These are phyloP conservation scores for Vairimorpha necatrix DNA, from an alignment of 371 early-diverging fungal species.

Conservation along the genomic window DNA sequence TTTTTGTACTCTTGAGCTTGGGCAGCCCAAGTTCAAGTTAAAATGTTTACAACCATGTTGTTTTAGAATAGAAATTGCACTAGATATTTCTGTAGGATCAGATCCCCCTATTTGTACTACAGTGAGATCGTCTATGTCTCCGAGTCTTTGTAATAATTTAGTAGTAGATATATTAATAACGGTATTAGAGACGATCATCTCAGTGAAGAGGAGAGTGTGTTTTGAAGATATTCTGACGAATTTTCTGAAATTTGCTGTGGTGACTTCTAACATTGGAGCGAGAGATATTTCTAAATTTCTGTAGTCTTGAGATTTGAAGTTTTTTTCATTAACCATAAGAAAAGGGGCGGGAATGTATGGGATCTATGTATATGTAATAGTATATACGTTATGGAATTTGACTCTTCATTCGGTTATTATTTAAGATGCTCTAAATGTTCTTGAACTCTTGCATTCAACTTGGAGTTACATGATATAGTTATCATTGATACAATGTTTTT, in stretches of 20 bases:
- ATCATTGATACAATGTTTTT: too few relatives aligned
- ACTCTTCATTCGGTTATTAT: too few relatives aligned
- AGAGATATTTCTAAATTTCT: slow-evolving; percentile 53
- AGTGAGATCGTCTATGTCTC: slow-evolving; percentile 51
- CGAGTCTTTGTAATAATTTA: slow-evolving; percentile 55
- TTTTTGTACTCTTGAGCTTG: slow-evolving; percentile 62
- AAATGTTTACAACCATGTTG: slow-evolving; percentile 50
- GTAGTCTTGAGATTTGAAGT: background rate
- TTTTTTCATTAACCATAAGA: too few relatives aligned
- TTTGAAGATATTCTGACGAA: slow-evolving; percentile 57
- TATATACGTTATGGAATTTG: too few relatives aligned
- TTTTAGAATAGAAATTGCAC: slow-evolving; percentile 50
- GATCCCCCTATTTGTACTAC: slow-evolving; percentile 66
- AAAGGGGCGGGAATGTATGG: too few relatives aligned
- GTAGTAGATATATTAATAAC: slow-evolving; percentile 53
- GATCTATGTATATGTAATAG: too few relatives aligned
- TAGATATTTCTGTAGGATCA: slow-evolving; percentile 52
- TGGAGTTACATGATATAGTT: too few relatives aligned
- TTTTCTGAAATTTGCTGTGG: slow-evolving; percentile 64
- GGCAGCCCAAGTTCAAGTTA: slow-evolving; percentile 66
- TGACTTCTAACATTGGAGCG: slow-evolving; percentile 66
- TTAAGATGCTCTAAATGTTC: too few relatives aligned
- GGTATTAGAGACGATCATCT: slow-evolving; percentile 64
- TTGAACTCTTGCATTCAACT: too few relatives aligned
- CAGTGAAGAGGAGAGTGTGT: slow-evolving; percentile 61